Conservation (phyloP, 1,139 yeast species). For the Blastobotrys ciferrii region DNA sequence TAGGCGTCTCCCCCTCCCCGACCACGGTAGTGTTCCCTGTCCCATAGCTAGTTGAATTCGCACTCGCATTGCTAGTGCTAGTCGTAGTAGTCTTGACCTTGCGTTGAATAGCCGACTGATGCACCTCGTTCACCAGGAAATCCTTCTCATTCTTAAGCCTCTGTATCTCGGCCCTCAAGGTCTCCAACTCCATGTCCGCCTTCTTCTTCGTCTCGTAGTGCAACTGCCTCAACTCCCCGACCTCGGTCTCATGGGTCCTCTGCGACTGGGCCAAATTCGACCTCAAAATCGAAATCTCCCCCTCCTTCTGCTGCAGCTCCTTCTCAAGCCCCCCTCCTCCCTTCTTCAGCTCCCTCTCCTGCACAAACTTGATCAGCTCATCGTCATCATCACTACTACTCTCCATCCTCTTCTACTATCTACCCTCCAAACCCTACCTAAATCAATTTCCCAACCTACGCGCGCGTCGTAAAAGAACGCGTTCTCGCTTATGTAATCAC, state of each 20-base stretch:
- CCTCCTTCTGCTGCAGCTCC: slow-evolving; percentile 35
- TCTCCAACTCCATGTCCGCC: slow-evolving; percentile 44
- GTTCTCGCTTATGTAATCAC: no score
- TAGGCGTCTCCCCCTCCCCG: slow-evolving; percentile 10
- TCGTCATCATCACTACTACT: slow-evolving; percentile 8
- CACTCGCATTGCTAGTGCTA: background rate
- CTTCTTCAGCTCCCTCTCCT: background rate
- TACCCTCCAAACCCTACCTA: no score
- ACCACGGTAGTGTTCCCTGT: no score
- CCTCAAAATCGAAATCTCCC: slow-evolving; percentile 74
- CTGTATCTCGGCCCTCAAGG: slow-evolving; percentile 48
- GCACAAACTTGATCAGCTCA: slow-evolving; percentile 8
- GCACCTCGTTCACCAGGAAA: slow-evolving; percentile 51
- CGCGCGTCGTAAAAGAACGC: no score
- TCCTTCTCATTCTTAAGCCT: slow-evolving; percentile 68
- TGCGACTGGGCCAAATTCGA: slow-evolving; percentile 57
- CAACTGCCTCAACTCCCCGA: slow-evolving; percentile 43
- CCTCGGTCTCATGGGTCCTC: slow-evolving; percentile 45
- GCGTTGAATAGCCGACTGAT: slow-evolving; percentile 17
- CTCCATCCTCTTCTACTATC: background rate
- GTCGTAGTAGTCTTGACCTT: background rate
- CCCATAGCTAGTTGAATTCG: no score
- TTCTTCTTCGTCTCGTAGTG: slow-evolving; percentile 37
- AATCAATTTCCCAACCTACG: no score
- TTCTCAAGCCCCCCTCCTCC: slow-evolving; percentile 10